Evolutionary conservation across 495 filamentous ascomycete genomes (phyloP).

Genomic region (Xylaria grammica): DNA sequence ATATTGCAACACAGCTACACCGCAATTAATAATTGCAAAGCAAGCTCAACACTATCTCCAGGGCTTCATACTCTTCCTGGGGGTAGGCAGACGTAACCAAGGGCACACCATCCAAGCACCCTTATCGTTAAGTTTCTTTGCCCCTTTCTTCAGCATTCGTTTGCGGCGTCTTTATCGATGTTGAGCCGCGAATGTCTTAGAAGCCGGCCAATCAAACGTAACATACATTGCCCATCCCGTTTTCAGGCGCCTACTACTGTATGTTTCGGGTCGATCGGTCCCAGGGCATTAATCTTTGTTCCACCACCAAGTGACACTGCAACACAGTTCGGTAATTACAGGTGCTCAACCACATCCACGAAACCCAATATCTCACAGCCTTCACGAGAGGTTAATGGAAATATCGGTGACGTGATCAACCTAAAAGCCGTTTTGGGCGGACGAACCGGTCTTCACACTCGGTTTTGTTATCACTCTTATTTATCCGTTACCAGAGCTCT

Average conservation of each 20-base stretch:
- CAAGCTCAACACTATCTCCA: no score
- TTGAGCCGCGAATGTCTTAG: conserved; percentile 4
- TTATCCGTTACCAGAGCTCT: no score
- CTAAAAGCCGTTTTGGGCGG: not conserved
- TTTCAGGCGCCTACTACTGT: not conserved
- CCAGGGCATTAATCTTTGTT: not conserved
- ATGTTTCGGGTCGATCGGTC: not conserved
- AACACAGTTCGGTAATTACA: conserved; percentile 14
- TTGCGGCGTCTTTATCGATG: not conserved
- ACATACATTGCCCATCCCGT: not conserved
- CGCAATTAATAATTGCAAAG: not conserved
- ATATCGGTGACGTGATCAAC: not conserved
- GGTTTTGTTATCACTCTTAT: no score
- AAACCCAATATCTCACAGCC: conserved; percentile 6
- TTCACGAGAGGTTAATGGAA: not conserved
- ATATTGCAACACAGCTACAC: not conserved
- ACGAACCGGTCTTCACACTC: not conserved
- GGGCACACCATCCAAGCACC: no score
- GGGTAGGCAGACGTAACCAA: no score
- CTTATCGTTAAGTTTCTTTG: no score
- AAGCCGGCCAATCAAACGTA: not conserved
- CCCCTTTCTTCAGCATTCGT: not conserved
- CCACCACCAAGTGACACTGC: not conserved
- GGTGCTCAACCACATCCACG: not conserved
- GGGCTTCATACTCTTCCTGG: no score